phyloP scores from a whole-genome alignment of 139 green algal species.

The Coelastrella sp. region DNA sequence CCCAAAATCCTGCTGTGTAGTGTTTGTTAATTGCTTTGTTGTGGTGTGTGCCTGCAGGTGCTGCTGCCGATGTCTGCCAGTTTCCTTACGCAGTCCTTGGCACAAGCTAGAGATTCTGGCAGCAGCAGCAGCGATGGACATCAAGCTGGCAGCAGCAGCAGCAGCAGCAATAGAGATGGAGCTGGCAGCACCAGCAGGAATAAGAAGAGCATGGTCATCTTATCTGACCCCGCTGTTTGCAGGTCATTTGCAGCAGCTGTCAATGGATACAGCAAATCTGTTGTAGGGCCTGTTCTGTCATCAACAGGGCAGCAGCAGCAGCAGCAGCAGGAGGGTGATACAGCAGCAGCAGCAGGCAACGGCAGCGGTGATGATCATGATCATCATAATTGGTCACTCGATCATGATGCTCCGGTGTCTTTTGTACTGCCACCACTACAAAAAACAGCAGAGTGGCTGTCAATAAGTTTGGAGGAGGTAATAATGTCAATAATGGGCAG shows the following conservation, averaged over 20 bases:
- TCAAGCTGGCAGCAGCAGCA: slow-evolving; percentile 2
- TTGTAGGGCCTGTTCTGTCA: not conserved
- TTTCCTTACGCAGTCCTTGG: slow-evolving; percentile 16
- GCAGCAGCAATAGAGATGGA: too few relatives aligned
- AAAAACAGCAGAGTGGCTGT: slow-evolving; percentile 27
- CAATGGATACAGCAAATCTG: slow-evolving; percentile 18
- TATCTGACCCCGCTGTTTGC: slow-evolving; percentile 24
- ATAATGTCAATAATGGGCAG: not conserved
- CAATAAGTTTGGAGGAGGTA: not conserved
- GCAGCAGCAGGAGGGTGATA: not conserved
- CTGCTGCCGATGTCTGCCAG: slow-evolving; percentile 33
- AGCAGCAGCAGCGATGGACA: not conserved
- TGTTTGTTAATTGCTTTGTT: not conserved
- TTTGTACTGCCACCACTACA: slow-evolving; percentile 19
- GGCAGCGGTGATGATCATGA: not conserved
- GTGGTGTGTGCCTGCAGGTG: not conserved
- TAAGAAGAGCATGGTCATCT: slow-evolving; percentile 15
- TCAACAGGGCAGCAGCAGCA: not conserved
- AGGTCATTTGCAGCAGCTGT: slow-evolving; percentile 33
- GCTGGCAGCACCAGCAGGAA: not conserved
- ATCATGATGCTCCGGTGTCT: not conserved
- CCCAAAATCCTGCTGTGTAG: not conserved
- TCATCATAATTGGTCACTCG: not conserved
- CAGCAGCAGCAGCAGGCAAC: slow-evolving; percentile 12
- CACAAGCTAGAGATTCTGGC: not conserved